Evolutionary conservation across 345 rosid genomes (phyloP), one percentile per base, ranked within the genome.

Genomic region (Stellera chamaejasme): DNA sequence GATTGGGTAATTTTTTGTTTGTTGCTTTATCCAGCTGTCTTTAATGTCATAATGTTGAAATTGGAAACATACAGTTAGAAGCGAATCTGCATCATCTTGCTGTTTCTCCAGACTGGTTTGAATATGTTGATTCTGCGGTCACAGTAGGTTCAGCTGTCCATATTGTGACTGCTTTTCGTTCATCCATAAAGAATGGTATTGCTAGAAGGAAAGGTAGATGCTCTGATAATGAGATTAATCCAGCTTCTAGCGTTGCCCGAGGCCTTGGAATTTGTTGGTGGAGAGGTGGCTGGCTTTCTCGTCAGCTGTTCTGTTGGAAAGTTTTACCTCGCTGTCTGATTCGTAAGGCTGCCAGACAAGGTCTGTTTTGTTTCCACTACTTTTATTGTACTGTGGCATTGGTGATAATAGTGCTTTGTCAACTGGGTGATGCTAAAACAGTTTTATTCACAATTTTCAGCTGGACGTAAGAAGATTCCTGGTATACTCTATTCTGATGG

Each of bases 241-340:
- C 79, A 54, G 68, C 80, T 52, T 54, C 79, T 28, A 82, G 70
- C 72, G 65, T 79, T 71, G 69, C 80, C 42, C 72, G 79, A 55
- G 97, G 89, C 63, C 75, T 84, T 58, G 58, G 77, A 58, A 76
- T 89, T 72, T 76, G 77, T 66, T 93, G 97, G 97, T 84, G 97
- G 97, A 93, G 99, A 62, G 99, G 99, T 57, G 99, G 99, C 56
- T 67, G 68, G 66, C 58, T 88, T 57, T 88, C 99, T 63, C 82
- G 88, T 58, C 79, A 57, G 64, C 57, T 89, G 68, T 89, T 84
- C 77, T 84, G 60, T 63, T 93, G 97, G 96, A 93, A 93, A 79
- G 83, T 56, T 48, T 71, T 89, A 65, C 97, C 97, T 64, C 60
- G 27, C 50, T 65, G 81, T 60, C 67, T 93, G 69, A 77, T 65